Evolutionary conservation across 2,329 filamentous ascomycete genomes (phyloP).

Genomic region (Botrytis fragariae): DNA sequence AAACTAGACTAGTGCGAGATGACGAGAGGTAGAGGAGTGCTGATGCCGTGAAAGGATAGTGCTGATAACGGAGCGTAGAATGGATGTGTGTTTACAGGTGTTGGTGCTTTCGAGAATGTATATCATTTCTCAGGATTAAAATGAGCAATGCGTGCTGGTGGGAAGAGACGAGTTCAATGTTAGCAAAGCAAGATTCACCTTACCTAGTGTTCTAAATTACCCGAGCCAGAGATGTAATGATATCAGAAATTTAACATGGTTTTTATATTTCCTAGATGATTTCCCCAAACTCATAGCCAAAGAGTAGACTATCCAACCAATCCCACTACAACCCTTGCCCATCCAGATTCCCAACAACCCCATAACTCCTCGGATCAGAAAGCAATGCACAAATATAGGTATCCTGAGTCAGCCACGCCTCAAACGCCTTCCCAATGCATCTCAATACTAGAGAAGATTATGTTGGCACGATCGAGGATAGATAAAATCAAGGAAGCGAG

Average conservation of each 20-base stretch:
- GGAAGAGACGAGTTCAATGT: no score
- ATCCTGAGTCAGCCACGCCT: slow-evolving; percentile 12
- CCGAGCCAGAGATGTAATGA: background rate
- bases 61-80: background rate
- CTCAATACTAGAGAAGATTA: slow-evolving; percentile 18
- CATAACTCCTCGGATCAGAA: background rate
- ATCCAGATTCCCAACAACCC: background rate
- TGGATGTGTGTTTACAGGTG: background rate
- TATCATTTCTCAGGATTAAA: background rate
- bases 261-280: background rate
- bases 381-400: slow-evolving; percentile 1
- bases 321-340: background rate
- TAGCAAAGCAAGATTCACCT: background rate
- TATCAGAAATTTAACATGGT: background rate
- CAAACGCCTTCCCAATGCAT: slow-evolving; percentile 19
- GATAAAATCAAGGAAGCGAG: slow-evolving; percentile 16
- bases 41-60: no score
- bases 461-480: slow-evolving; percentile 20
- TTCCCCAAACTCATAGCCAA: background rate
- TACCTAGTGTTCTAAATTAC: background rate
- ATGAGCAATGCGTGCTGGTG: no score
- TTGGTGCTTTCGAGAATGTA: background rate
- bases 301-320: background rate
- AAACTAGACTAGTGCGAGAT: no score
- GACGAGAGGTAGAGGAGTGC: no score